These are phyloP conservation scores for Paraglomus brasilianum DNA, from an alignment of 192 early-diverging fungal genomes.

Conservation along the genomic window DNA sequence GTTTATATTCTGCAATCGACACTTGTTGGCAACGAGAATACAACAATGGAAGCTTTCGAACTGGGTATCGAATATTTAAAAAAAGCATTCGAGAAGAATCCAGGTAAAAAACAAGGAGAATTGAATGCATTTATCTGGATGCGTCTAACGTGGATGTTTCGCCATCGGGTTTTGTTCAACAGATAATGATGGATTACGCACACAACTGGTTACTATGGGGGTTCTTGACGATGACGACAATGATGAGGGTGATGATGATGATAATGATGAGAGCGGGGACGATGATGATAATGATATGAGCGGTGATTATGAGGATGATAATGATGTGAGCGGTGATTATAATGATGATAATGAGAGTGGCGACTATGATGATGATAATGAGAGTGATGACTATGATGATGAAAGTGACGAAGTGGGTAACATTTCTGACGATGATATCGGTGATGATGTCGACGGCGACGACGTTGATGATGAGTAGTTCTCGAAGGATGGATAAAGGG, in stretches of 20 bases:
- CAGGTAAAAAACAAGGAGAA: constrained; percentile 33
- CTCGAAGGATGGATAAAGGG: background rate
- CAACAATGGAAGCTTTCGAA: constrained; percentile 50
- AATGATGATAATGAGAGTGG: constrained; percentile 26
- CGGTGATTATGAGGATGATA: constrained; percentile 44
- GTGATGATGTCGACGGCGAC: background rate
- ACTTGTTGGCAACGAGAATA: constrained; percentile 51
- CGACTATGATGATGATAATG: background rate
- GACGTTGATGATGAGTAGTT: background rate
- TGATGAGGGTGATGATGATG: too few species aligned
- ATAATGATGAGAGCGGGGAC: too few species aligned
- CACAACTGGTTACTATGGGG: background rate
- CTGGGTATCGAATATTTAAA: constrained; percentile 46
- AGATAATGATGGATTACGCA: background rate
- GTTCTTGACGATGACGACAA: background rate
- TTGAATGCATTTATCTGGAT: background rate
- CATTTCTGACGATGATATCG: constrained; percentile 13
- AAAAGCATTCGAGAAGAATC: constrained; percentile 44
- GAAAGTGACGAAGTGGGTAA: constrained; percentile 9
- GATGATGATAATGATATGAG: constrained; percentile 38
- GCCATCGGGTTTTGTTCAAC: background rate
- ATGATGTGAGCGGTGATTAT: constrained; percentile 35
- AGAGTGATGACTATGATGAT: constrained; percentile 10
- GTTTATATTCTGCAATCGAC: constrained; percentile 41
- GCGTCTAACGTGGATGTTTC: background rate